Evolutionary conservation across 225 moss, liverwort and hornwort species (phyloP).

Genomic region (Anthoceros angustus): DNA sequence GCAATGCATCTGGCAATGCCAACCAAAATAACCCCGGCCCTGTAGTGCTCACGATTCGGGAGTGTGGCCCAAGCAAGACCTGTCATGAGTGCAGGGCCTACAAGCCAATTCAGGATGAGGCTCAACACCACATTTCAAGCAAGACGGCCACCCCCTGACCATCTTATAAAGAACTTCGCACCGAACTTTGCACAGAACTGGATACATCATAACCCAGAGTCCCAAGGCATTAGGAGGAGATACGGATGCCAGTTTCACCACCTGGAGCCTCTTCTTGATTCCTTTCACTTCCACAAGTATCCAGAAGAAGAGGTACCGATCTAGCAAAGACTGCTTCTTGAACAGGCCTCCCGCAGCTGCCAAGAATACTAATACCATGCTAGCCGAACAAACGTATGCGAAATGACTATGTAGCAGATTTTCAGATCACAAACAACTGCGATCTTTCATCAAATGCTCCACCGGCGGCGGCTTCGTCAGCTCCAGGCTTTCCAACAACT

Average conservation of each 20-base stretch:
- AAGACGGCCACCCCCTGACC: slow-evolving; percentile 36
- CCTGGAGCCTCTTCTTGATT: slow-evolving; percentile 45
- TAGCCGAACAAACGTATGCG: not conserved
- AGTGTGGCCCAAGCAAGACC: slow-evolving; percentile 87
- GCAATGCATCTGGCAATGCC: slow-evolving; percentile 72
- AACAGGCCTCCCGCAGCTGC: slow-evolving; percentile 40
- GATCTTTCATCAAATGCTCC: not conserved
- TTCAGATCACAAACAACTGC: not conserved
- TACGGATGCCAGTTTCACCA: slow-evolving; percentile 44
- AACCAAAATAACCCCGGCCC: slow-evolving; percentile 59
- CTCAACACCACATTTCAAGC: slow-evolving; percentile 39
- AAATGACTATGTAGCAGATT: not conserved
- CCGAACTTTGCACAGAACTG: slow-evolving; percentile 64
- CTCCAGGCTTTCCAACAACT: slow-evolving; percentile 8
- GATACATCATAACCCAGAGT: slow-evolving; percentile 89
- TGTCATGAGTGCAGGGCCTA: slow-evolving; percentile 74
- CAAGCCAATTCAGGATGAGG: slow-evolving; percentile 50
- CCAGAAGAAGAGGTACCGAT: slow-evolving; percentile 60
- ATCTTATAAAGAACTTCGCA: slow-evolving; percentile 54
- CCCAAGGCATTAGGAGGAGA: slow-evolving; percentile 82
- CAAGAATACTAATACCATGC: not conserved
- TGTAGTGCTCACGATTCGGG: slow-evolving; percentile 54
- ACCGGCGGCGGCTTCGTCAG: too few relatives aligned
- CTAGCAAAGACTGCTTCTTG: slow-evolving; percentile 47
- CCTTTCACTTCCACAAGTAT: slow-evolving; percentile 33